phyloP scores from a whole-genome alignment of 2,329 filamentous ascomycete species.

The Ilyonectria destructans region DNA sequence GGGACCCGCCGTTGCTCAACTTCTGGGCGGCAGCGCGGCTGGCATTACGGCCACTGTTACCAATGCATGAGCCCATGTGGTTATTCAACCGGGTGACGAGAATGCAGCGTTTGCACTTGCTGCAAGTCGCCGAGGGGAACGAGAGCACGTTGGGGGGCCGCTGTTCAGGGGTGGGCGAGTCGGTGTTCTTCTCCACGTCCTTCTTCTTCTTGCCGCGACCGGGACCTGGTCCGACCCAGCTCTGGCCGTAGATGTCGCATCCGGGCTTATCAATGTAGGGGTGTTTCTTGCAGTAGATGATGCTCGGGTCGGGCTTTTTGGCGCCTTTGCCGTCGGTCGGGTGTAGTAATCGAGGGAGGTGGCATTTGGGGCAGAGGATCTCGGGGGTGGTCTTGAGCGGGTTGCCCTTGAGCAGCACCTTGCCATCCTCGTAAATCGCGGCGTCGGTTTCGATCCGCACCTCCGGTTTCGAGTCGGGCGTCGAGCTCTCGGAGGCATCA shows the following conservation, averaged over 20 bases:
- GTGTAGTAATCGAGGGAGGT: slow-evolving; percentile 81
- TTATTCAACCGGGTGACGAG: slow-evolving; percentile 77
- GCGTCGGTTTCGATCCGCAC: slow-evolving; percentile 77
- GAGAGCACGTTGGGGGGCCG: slow-evolving; percentile 74
- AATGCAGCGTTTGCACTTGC: slow-evolving; percentile 78
- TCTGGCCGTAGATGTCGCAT: slow-evolving; percentile 87
- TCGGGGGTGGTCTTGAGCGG: slow-evolving; percentile 80
- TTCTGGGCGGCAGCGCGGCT: slow-evolving; percentile 76
- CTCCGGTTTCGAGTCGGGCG: slow-evolving; percentile 69
- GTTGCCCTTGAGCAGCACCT: slow-evolving; percentile 79
- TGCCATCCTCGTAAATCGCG: slow-evolving; percentile 79
- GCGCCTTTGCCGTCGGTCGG: slow-evolving; percentile 81
- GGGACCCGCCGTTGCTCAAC: slow-evolving; percentile 72
- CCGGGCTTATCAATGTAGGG: slow-evolving; percentile 84
- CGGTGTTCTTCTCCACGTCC: slow-evolving; percentile 76
- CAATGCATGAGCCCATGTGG: slow-evolving; percentile 79
- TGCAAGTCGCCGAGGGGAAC: slow-evolving; percentile 77
- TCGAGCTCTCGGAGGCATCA: slow-evolving; percentile 69
- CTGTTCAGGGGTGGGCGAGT: slow-evolving; percentile 68
- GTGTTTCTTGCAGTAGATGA: slow-evolving; percentile 85
- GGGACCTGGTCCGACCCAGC: slow-evolving; percentile 81
- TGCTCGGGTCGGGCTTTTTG: slow-evolving; percentile 75
- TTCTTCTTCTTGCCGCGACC: slow-evolving; percentile 86
- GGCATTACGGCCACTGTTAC: slow-evolving; percentile 76
- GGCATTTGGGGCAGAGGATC: slow-evolving; percentile 82